A percentile compares a stretch with the other conserved stretches of the same genome.
phyloP scores from a whole-genome alignment of 768 basidiomycete species.

The Agaricus subrufescens region DNA sequence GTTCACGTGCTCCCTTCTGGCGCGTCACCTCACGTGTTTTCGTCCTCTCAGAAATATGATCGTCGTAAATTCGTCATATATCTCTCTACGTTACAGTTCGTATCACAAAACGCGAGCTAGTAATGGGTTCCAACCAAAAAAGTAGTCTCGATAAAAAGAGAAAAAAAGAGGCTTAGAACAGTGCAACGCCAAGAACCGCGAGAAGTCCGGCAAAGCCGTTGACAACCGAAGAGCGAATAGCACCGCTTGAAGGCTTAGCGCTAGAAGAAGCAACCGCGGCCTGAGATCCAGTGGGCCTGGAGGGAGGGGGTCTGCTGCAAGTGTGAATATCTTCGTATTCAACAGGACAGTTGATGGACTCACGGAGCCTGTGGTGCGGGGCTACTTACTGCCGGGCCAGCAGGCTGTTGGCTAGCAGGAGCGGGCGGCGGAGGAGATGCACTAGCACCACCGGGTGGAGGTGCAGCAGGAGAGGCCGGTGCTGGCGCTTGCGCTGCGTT shows the following conservation, averaged over 20 bases:
- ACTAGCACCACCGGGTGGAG: not conserved
- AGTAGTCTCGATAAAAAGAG: too few relatives aligned
- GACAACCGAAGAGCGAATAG: conserved; percentile 22
- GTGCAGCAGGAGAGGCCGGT: not conserved
- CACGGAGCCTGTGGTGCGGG: not conserved
- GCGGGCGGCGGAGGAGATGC: not conserved
- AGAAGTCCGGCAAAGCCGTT: conserved; percentile 45
- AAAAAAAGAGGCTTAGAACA: conserved; percentile 30
- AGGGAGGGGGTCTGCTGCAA: not conserved
- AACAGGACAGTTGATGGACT: not conserved
- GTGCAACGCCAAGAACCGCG: conserved; percentile 45
- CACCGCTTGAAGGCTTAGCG: conserved; percentile 13
- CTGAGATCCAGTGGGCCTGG: conserved; percentile 11
- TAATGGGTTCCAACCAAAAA: not conserved
- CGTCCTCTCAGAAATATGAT: not conserved
- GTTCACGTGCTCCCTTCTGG: conserved; percentile 1
- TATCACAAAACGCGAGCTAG: not conserved
- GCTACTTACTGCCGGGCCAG: not conserved
- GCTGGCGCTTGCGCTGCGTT: not conserved
- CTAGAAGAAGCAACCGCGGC: conserved; percentile 15
- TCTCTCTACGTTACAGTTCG: not conserved
- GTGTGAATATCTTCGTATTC: not conserved
- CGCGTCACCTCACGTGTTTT: conserved; percentile 8
- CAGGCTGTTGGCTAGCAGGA: conserved; percentile 1
- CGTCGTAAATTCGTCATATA: not conserved